Evolutionary conservation across 345 rosid genomes (phyloP), one percentile per base, ranked within the genome.

Genomic region (Toxicodendron radicans): DNA sequence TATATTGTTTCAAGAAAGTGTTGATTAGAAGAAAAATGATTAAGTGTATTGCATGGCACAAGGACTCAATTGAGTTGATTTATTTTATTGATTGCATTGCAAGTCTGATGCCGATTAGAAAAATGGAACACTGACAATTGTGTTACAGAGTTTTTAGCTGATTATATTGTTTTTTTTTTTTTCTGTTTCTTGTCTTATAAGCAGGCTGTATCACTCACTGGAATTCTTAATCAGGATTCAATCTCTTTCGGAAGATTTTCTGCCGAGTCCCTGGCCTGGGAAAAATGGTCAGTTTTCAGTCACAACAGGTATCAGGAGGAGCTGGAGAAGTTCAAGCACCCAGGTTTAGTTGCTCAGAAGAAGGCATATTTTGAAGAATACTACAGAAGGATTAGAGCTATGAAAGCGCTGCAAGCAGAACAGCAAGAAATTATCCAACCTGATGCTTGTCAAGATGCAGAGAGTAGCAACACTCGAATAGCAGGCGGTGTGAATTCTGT

Each of bases 331-430:
- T 71, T 72, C 66, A 79, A 18, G 52, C 56, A 71, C n/a, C 79
- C 79, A 1, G 79, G 79, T n/a, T 66, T 75, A 27, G 79, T 79
- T 65, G 79, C 82, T 51, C 73, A 75, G 60, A 79, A 75, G 74
- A 79, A 53, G 76, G 79, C 82, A 41, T 75, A 66, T 33, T 79
- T 79, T 54, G 82, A 75, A 74, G 76, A 75, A 66, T 72, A 72
- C 58, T 79, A 75, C 58, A 75, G 35, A 48, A 72, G 62, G 58
- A 45, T 66, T 21, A 71, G 79, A 71, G 65, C 71, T 53, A 57
- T 78, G 77, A 78, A 78, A 64, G 77, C 20, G 20, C 32, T 78
- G 43, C 65, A 67, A 68, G 58, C 48, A 61, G 58, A 46, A 70
- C 73, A 78, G 61, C 27, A 71, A 58, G 66, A 72, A 62, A 52